These are phyloP conservation scores for Xylaria sp. DNA, from an alignment of 2,329 filamentous ascomycete genomes.

Conservation along the genomic window DNA sequence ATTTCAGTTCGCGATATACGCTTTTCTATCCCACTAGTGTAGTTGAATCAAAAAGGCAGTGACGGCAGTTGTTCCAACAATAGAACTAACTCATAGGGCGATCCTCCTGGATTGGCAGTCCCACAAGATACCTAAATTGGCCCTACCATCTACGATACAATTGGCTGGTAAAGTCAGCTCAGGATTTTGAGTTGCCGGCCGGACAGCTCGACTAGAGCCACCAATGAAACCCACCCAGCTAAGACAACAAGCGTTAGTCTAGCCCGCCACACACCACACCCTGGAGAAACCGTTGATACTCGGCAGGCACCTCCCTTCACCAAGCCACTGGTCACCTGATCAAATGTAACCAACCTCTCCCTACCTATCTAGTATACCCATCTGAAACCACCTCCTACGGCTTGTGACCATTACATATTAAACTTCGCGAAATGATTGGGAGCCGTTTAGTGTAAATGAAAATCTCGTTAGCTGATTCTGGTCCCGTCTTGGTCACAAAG, in stretches of 20 bases:
- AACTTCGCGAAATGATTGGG: background rate
- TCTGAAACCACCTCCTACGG: background rate
- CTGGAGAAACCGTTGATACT: slow-evolving; percentile 8
- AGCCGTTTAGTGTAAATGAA: background rate
- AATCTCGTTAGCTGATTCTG: background rate
- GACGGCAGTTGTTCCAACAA: slow-evolving; percentile 11
- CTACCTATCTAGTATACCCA: background rate
- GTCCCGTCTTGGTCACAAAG: too few species aligned
- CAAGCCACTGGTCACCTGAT: slow-evolving; percentile 22
- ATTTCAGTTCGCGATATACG: background rate
- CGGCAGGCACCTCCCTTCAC: slow-evolving; percentile 1
- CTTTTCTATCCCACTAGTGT: background rate
- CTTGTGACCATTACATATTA: background rate
- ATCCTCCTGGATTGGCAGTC: slow-evolving; percentile 7
- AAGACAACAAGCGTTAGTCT: slow-evolving; percentile 12
- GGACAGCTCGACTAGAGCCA: slow-evolving; percentile 16
- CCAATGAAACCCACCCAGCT: slow-evolving; percentile 14
- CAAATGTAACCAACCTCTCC: slow-evolving; percentile 15
- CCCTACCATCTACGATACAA: slow-evolving; percentile 6
- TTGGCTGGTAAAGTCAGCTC: background rate
- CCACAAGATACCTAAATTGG: slow-evolving; percentile 8
- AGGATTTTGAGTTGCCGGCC: slow-evolving; percentile 32
- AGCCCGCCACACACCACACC: slow-evolving; percentile 15
- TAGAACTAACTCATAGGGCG: slow-evolving; percentile 15
- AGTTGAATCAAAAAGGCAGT: background rate